Base-by-base conservation (phyloP, 257 asterid genomes). In the Nicotiana noctiflora region DNA sequence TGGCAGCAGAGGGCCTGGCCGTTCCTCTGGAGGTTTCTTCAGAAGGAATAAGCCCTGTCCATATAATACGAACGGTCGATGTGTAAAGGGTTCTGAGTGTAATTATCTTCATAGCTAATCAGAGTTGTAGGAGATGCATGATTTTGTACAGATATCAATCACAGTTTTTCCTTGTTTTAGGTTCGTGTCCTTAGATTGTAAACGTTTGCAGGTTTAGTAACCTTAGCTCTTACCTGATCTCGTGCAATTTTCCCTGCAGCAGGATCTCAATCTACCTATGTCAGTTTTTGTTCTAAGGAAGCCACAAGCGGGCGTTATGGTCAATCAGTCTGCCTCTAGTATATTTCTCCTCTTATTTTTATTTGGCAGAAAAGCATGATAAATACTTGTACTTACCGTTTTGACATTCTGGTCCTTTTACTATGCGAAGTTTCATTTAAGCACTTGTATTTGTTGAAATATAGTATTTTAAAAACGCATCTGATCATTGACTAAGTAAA, bases 1-100 rank as follows among this genome's bases (percentile, higher is more conserved):
- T 25, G 90, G 93, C 4, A 83, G 84, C 77, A 87, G 94, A 7
- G 89, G 96, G 37, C 63, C 34, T 7, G 80, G 80, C 4, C 79
- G 80, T 57, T 65, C 84, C 29, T 55, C 80, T 18, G 82, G 92
- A 72, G 80, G 25, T 21, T n/a, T 40, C 29, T 75, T 18, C 9
- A 90, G 65, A 82, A 51, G 87, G 82, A 90, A 83, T 7, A 81
- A 34, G 9, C 27, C 86, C 17, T 95, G 99, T 52, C 99, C 99
- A 2, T 95, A 70, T 84, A 86, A 91, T 84, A 77, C 34, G 0
- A 82, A 86, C 14, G 96, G 97, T 3, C 84, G 86, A 21, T 95
- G 99, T 86, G 83, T 81, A 84, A 95, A 93, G 86, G 99, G 99
- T 55, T 56, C 89, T 18, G 46, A 79, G 11, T 95, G 99, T 85